These are phyloP conservation scores for Pestalotiopsis fici DNA, from an alignment of 2,329 filamentous ascomycete species.

Conservation along the genomic window DNA sequence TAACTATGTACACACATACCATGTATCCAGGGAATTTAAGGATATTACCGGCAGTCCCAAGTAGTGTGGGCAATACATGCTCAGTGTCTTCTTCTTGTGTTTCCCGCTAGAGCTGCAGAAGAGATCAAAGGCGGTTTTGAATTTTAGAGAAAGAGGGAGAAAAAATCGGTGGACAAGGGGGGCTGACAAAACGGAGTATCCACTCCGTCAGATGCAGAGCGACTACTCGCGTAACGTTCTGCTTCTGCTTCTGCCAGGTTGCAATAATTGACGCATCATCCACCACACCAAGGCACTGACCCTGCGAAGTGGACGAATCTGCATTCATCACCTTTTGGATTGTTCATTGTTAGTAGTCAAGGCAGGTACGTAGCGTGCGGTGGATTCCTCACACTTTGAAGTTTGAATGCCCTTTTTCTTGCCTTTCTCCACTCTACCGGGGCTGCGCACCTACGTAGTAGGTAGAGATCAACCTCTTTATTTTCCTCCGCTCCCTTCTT, in stretches of 20 bases:
- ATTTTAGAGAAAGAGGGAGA: not conserved
- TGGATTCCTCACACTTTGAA: not conserved
- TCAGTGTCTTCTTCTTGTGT: too few species aligned
- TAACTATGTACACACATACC: too few species aligned
- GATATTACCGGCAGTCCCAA: too few species aligned
- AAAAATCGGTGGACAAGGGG: not conserved
- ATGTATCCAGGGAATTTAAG: too few species aligned
- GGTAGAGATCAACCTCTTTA: not conserved
- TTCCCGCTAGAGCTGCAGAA: not conserved
- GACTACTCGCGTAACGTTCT: not conserved
- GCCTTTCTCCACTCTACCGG: not conserved
- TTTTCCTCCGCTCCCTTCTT: not conserved
- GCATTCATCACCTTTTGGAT: not conserved
- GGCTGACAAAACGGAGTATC: not conserved
- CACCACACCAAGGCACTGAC: not conserved
- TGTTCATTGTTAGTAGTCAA: too few species aligned
- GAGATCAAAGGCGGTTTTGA: too few species aligned
- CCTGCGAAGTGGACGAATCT: not conserved
- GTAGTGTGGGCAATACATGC: too few species aligned
- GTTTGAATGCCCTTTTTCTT: not conserved
- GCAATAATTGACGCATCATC: conserved; percentile 2
- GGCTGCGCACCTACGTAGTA: not conserved
- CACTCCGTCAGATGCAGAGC: not conserved
- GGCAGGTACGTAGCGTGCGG: not conserved
- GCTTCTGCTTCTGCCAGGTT: not conserved